Percentiles rank a stretch among this genome's conserved stretches.
phyloP scores from a whole-genome alignment of 169 alveolate species.

The Nephromyces sp. region DNA sequence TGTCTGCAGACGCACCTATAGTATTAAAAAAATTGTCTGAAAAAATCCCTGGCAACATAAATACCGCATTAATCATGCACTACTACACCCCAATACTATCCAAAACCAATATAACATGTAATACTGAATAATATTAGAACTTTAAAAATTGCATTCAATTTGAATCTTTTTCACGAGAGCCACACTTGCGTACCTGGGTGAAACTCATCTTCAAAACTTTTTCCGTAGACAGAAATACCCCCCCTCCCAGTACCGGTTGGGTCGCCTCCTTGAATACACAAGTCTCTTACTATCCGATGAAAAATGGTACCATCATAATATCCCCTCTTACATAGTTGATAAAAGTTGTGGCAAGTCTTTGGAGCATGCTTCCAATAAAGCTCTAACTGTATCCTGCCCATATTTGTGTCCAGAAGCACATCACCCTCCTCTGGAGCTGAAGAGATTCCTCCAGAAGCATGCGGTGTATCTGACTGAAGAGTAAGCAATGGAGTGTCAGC shows the following conservation, averaged over 20 bases:
- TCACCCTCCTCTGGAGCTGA: background rate
- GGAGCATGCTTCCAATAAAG: slow-evolving; percentile 79
- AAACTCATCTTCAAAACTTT: slow-evolving; percentile 76
- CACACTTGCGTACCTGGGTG: slow-evolving; percentile 54
- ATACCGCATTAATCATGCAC: too few relatives aligned
- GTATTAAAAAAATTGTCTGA: too few relatives aligned
- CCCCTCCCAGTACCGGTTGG: slow-evolving; percentile 83
- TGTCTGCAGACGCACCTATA: too few relatives aligned
- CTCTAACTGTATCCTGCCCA: slow-evolving; percentile 87
- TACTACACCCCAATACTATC: too few relatives aligned
- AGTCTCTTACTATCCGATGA: slow-evolving; percentile 66
- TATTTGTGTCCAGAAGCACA: slow-evolving; percentile 84
- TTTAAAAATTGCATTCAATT: too few relatives aligned
- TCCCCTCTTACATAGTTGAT: slow-evolving; percentile 60
- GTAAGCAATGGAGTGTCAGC: too few relatives aligned
- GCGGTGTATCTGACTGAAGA: too few relatives aligned
- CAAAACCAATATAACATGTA: too few relatives aligned
- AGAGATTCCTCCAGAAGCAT: too few relatives aligned
- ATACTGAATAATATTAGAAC: too few relatives aligned
- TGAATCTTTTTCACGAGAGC: too few relatives aligned
- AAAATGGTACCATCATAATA: slow-evolving; percentile 71
- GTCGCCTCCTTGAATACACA: slow-evolving; percentile 80
- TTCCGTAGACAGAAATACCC: slow-evolving; percentile 74
- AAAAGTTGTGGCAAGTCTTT: slow-evolving; percentile 72
- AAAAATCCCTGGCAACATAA: too few relatives aligned